Base-by-base conservation (phyloP, 2,329 filamentous ascomycete species). In the Aspergillus luchuensis region DNA sequence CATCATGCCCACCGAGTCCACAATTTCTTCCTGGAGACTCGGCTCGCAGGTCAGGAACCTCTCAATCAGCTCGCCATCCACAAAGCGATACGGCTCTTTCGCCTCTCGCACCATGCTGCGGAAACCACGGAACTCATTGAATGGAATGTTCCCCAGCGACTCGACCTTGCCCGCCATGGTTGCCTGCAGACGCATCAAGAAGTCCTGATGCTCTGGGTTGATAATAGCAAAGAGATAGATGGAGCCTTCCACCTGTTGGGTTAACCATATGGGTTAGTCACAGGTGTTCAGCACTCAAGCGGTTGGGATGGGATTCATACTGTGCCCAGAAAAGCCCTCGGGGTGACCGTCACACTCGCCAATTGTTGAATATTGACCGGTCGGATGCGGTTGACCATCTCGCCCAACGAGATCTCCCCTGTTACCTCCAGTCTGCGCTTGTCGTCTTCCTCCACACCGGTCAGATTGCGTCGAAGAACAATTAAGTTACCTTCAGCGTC, bases 51-150 rank as follows among this genome's bases (percentile, higher is more conserved):
- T 88, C 66, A 98, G 76, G 72, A 97, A 97, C 55, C 86, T 78
- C 78, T 98, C 94, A 11, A 99, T 82, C 69, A 98, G 81, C 73
- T 97, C 94, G 0, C 94, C 95, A 71, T 99, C 95, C 11, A 99
- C 86, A 69, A 98, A 98, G 1, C 94, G 84, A 71, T 87, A 91
- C 0, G 95, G 94, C 41, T 89, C 91, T 0, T 90, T 88, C 0
- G 86, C 85, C 61, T 90, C 86, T 17, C 88, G 81, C 25, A 89
- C 87, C 23, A 86, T 81, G 57, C 87, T 96, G 62, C 87, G 87
- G 79, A 94, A 96, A 0, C 90, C 90, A n/a, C 95, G 86, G 79
- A 91, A 99, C 21, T 83, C 81, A 41, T 87, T 85, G 74, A 97
- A 98, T 0, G 88, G 83, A 52, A 96, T 85, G 51, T 88, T 80